A percentile compares a stretch with the other conserved stretches of the same genome.
phyloP scores from a whole-genome alignment of 108 stramenopile species.

The Conticribra guillardii region DNA sequence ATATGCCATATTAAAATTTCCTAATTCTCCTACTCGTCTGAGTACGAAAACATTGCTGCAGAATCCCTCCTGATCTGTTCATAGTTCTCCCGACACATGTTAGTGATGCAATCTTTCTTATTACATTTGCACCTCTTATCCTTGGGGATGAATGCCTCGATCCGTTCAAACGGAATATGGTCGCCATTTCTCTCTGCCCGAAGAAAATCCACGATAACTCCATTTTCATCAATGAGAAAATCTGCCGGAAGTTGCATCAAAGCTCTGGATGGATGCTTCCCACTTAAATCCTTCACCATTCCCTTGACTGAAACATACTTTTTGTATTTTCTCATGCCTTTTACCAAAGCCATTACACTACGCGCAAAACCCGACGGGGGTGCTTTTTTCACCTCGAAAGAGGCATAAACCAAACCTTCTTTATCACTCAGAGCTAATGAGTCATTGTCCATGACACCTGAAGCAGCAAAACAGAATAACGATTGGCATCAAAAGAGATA shows the following conservation, averaged over 20 bases:
- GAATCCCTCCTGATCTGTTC: not conserved
- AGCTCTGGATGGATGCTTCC: not conserved
- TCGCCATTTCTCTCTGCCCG: not conserved
- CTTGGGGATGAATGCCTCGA: slow-evolving; percentile 13
- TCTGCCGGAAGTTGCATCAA: slow-evolving; percentile 7
- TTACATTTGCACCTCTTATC: slow-evolving; percentile 18
- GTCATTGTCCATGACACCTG: not conserved
- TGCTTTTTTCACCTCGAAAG: slow-evolving; percentile 5
- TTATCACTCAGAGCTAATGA: slow-evolving; percentile 3
- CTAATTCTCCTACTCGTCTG: no score
- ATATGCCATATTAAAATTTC: no score
- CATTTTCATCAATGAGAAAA: slow-evolving; percentile 21
- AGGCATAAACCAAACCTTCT: slow-evolving; percentile 7
- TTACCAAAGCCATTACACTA: not conserved
- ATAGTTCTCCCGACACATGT: not conserved
- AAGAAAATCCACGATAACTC: slow-evolving; percentile 12
- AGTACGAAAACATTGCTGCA: not conserved
- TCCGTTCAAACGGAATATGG: slow-evolving; percentile 6
- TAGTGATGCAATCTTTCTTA: slow-evolving; percentile 12
- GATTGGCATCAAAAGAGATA: no score
- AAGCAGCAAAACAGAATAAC: no score
- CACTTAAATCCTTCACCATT: not conserved
- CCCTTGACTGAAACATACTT: not conserved
- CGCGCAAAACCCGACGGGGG: not conserved
- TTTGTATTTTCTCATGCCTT: not conserved